These are phyloP conservation scores for Lantana camara DNA, from an alignment of 257 asterid species.

Conservation along the genomic window DNA sequence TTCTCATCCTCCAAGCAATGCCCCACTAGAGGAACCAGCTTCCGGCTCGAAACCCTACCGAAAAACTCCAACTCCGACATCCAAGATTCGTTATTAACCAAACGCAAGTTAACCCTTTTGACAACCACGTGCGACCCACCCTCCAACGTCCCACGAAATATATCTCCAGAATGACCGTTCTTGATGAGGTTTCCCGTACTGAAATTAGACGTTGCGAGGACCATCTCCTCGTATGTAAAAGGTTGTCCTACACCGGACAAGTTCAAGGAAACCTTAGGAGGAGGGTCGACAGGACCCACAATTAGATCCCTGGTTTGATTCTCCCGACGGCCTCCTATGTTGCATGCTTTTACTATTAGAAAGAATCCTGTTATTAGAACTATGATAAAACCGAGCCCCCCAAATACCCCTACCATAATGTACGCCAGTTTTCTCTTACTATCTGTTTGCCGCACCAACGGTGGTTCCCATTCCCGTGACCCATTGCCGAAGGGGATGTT, in stretches of 20 bases:
- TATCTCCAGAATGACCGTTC: constrained; percentile 71
- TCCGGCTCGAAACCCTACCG: constrained; percentile 43
- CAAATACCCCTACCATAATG: constrained; percentile 58
- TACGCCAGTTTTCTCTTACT: constrained; percentile 27
- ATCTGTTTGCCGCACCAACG: background rate
- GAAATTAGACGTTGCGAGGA: constrained; percentile 55
- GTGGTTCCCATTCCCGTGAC: constrained; percentile 4
- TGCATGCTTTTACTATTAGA: constrained; percentile 33
- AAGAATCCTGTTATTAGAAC: constrained; percentile 33
- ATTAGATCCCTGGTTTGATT: constrained; percentile 23
- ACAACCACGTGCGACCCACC: constrained; percentile 49
- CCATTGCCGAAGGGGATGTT: constrained; percentile 25
- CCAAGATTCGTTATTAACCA: constrained; percentile 38
- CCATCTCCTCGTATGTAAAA: constrained; percentile 54
- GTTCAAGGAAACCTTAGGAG: constrained; percentile 22
- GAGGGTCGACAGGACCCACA: constrained; percentile 17
- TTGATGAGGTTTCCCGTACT: constrained; percentile 50
- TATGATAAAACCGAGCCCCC: constrained; percentile 56
- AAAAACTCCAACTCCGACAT: constrained; percentile 54
- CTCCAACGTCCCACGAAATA: constrained; percentile 56
- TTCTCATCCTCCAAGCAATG: constrained; percentile 62
- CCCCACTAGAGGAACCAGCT: constrained; percentile 68
- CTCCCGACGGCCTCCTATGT: constrained; percentile 1
- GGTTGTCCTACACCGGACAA: constrained; percentile 47
- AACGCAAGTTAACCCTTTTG: constrained; percentile 54